A percentile compares a stretch with the other conserved stretches of the same genome.
These are phyloP conservation scores for Cercospora zeina DNA, from an alignment of 2,329 filamentous ascomycete species.

Conservation along the genomic window DNA sequence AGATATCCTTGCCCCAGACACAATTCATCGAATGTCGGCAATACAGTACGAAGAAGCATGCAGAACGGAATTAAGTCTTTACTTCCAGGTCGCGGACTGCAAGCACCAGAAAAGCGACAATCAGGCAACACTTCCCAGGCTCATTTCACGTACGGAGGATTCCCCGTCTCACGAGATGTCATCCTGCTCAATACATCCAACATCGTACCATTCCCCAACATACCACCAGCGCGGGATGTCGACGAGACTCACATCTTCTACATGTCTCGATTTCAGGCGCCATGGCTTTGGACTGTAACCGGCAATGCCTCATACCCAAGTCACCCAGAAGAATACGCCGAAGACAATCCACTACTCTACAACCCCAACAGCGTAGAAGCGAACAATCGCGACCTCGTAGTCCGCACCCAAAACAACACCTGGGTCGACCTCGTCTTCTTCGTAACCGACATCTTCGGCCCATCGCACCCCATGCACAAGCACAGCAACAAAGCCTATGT, in stretches of 20 bases:
- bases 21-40: neutral
- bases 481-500: slow-evolving; percentile 62
- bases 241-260: slow-evolving; percentile 18
- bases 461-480: slow-evolving; percentile 64
- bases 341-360: slow-evolving; percentile 21
- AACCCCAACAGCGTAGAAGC: slow-evolving; percentile 19
- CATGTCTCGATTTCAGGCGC: slow-evolving; percentile 17
- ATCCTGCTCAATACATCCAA: slow-evolving; percentile 15
- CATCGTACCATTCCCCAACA: slow-evolving; percentile 21
- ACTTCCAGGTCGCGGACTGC: neutral
- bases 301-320: slow-evolving; percentile 13
- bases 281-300: slow-evolving; percentile 18
- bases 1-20: neutral
- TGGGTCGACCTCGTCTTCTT: slow-evolving; percentile 41
- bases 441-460: slow-evolving; percentile 43
- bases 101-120: neutral
- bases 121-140: slow-evolving; percentile 1
- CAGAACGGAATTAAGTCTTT: neutral
- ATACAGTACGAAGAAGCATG: neutral
- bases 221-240: slow-evolving; percentile 15
- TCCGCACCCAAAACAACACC: slow-evolving; percentile 38
- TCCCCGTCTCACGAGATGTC: slow-evolving; percentile 14
- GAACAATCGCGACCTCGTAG: slow-evolving; percentile 19
- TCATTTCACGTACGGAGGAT: slow-evolving; percentile 19
- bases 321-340: slow-evolving; percentile 16